Percentiles rank a stretch among this genome's conserved stretches.
Conservation (phyloP, 1,284 basidiomycete species). For the Ustilago esculenta region DNA sequence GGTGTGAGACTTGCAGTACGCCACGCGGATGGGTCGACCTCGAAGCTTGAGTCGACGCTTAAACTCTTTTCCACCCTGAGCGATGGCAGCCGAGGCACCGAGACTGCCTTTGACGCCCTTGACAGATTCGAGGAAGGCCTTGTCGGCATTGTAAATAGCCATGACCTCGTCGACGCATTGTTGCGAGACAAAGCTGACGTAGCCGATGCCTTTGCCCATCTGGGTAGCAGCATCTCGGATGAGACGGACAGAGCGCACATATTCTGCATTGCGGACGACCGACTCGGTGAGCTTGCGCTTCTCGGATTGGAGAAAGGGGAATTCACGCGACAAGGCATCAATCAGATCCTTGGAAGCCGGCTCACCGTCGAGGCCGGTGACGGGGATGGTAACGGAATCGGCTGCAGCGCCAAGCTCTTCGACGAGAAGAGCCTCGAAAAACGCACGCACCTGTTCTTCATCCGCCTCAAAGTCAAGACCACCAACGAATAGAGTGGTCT, state of each 20-base stretch:
- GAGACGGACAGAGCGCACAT: slow-evolving; percentile 87
- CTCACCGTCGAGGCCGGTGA: slow-evolving; percentile 41
- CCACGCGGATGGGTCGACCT: slow-evolving; percentile 56
- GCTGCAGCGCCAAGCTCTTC: slow-evolving; percentile 76
- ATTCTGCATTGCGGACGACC: slow-evolving; percentile 68
- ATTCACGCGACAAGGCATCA: slow-evolving; percentile 22
- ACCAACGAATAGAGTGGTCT: slow-evolving; percentile 86
- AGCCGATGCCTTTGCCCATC: slow-evolving; percentile 96
- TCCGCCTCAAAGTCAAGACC: slow-evolving; percentile 90
- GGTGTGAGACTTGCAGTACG: slow-evolving; percentile 59
- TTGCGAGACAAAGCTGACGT: slow-evolving; percentile 84
- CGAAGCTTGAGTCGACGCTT: slow-evolving; percentile 61
- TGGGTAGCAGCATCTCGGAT: slow-evolving; percentile 91
- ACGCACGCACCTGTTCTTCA: slow-evolving; percentile 86
- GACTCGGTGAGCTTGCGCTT: slow-evolving; percentile 15
- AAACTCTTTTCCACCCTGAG: slow-evolving; percentile 53
- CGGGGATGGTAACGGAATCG: slow-evolving; percentile 20
- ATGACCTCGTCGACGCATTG: slow-evolving; percentile 66
- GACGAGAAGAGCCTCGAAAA: slow-evolving; percentile 82
- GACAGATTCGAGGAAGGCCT: slow-evolving; percentile 53
- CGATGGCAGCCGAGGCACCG: slow-evolving; percentile 38
- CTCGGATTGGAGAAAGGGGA: slow-evolving; percentile 29
- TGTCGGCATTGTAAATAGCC: slow-evolving; percentile 60
- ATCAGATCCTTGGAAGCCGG: slow-evolving; percentile 16
- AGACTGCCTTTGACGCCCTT: slow-evolving; percentile 40